Percentiles rank a stretch among this genome's conserved stretches.
Conservation (phyloP, 208 protist genomes). For the Leishmania martiniquensis region DNA sequence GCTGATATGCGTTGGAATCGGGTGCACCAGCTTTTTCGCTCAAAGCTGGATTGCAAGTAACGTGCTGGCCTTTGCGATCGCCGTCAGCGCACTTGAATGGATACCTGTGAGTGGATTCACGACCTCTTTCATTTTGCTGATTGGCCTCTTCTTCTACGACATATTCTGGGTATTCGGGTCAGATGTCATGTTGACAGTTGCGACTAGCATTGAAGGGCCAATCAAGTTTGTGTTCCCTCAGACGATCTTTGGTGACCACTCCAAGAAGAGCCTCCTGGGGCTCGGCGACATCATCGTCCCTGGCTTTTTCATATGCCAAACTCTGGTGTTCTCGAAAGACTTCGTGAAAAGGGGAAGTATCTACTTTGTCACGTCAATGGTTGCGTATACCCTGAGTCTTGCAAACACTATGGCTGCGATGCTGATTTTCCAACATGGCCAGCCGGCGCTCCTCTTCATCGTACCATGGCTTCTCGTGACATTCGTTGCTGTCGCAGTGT, state of each 20-base stretch:
- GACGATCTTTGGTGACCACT: constrained; percentile 71
- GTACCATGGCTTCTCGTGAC: constrained; percentile 89
- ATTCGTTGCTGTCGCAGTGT: constrained; percentile 42
- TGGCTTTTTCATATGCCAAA: constrained; percentile 95
- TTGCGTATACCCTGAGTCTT: constrained; percentile 92
- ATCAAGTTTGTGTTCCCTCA: constrained; percentile 97
- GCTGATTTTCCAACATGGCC: constrained; percentile 94
- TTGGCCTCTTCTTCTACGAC: constrained; percentile 97
- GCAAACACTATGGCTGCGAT: constrained; percentile 95
- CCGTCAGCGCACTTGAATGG: constrained; percentile 66
- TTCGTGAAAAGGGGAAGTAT: constrained; percentile 60
- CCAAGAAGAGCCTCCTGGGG: constrained; percentile 92
- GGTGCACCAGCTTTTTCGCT: constrained; percentile 63
- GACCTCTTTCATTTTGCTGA: constrained; percentile 78
- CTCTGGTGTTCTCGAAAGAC: constrained; percentile 91
- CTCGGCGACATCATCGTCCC: constrained; percentile 98
- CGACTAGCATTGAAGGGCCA: constrained; percentile 94
- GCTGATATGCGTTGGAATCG: constrained; percentile 55
- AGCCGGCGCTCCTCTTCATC: constrained; percentile 93
- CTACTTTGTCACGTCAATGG: constrained; percentile 89
- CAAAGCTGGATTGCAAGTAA: constrained; percentile 96
- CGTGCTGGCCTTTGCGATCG: constrained; percentile 93
- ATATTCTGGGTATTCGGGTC: constrained; percentile 99
- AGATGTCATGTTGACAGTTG: constrained; percentile 96
- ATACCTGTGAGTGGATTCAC: constrained; percentile 62